Evolutionary conservation across 176 grass and related monocot genomes (phyloP), one percentile per base, ranked within the genome.

Genomic region (Stipa capillata): DNA sequence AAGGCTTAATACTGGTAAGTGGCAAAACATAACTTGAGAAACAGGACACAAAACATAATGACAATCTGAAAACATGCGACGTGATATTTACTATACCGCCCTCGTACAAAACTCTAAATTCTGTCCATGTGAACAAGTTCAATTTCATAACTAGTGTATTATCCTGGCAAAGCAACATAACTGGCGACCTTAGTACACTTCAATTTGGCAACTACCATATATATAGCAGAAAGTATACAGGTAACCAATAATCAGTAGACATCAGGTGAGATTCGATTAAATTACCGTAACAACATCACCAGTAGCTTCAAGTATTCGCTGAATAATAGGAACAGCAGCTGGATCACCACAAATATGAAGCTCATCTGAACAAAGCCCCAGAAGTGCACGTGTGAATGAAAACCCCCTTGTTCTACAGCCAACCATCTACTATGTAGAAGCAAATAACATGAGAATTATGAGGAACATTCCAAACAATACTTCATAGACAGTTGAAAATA

Each of bases 311-410:
- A 98, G 90, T 68, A 98, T 90, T 85, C 83, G 87, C 44, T 91
- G 87, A 73, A 98, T 85, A 85, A 98, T 92, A 87, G 96, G 92
- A 84, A 94, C 96, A 67, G 75, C 85, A 73, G 92, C 96, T 74
- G 92, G 96, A 47, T 98, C 96, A 71, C 96, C 96, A 85, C 96
- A 98, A 57, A 98, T 68, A 90, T 98, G 96, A 77, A 98, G 83
- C 76, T 98, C 96, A 87, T 98, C 92, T 67, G 90, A 94, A 86
- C 84, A 89, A 92, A 98, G 83, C 31, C 96, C 96, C 25, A 98
- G 84, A 59, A 98, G 82, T 65, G 96, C 96, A 87, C 96, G 89
- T 79, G 96, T 98, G 74, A 98, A 98, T 24, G 90, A 88, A 78
- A 78, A 94, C 33, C 96, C 92, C 79, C 96, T 92, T 56, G 92